phyloP scores from a whole-genome alignment of 768 basidiomycete species.

The Auriculariales sp. region DNA sequence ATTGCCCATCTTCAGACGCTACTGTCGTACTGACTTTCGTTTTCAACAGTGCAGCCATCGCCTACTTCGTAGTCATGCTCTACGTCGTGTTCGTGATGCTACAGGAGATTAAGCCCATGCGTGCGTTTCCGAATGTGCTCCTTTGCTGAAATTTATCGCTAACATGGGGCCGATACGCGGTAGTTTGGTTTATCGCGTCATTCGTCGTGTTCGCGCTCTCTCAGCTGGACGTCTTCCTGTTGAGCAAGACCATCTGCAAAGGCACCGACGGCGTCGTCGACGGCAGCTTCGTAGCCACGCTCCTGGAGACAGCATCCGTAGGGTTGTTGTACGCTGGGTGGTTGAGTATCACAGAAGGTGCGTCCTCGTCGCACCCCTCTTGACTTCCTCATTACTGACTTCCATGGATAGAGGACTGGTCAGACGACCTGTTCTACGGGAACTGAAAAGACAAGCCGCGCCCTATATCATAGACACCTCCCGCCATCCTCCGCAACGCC shows the following conservation, averaged over 20 bases:
- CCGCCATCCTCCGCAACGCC: too few species aligned
- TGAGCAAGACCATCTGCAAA: constrained; percentile 62
- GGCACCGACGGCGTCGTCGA: constrained; percentile 59
- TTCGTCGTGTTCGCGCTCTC: constrained; percentile 64
- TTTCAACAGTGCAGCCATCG: constrained; percentile 36
- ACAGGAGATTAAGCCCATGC: constrained; percentile 65
- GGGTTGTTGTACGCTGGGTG: constrained; percentile 62
- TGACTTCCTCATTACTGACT: neutral
- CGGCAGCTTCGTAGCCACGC: constrained; percentile 73
- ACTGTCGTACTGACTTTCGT: neutral
- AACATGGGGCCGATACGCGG: neutral
- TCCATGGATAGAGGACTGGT: neutral
- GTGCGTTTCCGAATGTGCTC: constrained; percentile 14
- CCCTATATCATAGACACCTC: too few species aligned
- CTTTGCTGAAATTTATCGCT: neutral
- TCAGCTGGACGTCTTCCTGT: constrained; percentile 73
- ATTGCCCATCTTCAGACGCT: neutral
- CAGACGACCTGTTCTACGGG: neutral
- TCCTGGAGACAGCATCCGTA: constrained; percentile 67
- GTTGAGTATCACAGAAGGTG: constrained; percentile 82
- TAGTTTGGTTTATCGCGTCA: constrained; percentile 57
- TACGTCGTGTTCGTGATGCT: constrained; percentile 67
- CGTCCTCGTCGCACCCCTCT: constrained; percentile 11
- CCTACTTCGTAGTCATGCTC: constrained; percentile 64
- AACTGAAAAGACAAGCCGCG: neutral